phyloP scores from a whole-genome alignment of 257 asterid genomes.

The Solanum appendiculatum region DNA sequence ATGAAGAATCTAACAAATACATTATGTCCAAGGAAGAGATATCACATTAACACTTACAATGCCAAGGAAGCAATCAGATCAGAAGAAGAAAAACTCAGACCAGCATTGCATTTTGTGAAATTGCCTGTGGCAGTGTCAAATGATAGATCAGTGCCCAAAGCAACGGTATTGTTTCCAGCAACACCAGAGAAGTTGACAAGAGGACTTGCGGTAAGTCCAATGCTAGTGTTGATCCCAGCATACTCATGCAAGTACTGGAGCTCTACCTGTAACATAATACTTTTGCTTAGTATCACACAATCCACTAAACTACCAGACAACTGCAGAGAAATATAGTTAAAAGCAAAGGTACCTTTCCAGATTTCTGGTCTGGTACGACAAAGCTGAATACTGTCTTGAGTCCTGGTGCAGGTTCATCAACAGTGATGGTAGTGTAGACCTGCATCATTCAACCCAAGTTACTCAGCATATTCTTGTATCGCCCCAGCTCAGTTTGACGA shows the following conservation, averaged over 20 bases:
- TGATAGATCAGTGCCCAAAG: slow-evolving; percentile 78
- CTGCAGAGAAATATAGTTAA: not conserved
- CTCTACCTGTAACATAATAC: slow-evolving; percentile 51
- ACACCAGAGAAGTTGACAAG: slow-evolving; percentile 89
- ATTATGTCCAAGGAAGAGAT: not conserved
- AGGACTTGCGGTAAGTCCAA: slow-evolving; percentile 83
- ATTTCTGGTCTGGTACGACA: slow-evolving; percentile 77
- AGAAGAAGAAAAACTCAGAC: slow-evolving; percentile 48
- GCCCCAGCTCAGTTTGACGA: not conserved
- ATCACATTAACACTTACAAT: slow-evolving; percentile 41
- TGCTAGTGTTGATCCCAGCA: slow-evolving; percentile 89
- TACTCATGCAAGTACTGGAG: slow-evolving; percentile 87
- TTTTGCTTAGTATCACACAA: not conserved
- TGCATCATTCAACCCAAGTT: slow-evolving; percentile 8
- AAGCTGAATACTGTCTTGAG: slow-evolving; percentile 82
- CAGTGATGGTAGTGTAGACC: slow-evolving; percentile 67
- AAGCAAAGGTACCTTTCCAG: slow-evolving; percentile 64
- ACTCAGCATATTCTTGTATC: not conserved
- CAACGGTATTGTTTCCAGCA: slow-evolving; percentile 52
- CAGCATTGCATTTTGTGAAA: slow-evolving; percentile 71
- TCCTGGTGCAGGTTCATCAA: slow-evolving; percentile 95
- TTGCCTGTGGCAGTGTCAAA: slow-evolving; percentile 84
- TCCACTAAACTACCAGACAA: not conserved
- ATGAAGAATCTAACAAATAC: not conserved
- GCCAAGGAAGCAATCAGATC: slow-evolving; percentile 78